Evolutionary conservation across 805 yeast genomes (phyloP).

Genomic region (Ogataea ramenticola): DNA sequence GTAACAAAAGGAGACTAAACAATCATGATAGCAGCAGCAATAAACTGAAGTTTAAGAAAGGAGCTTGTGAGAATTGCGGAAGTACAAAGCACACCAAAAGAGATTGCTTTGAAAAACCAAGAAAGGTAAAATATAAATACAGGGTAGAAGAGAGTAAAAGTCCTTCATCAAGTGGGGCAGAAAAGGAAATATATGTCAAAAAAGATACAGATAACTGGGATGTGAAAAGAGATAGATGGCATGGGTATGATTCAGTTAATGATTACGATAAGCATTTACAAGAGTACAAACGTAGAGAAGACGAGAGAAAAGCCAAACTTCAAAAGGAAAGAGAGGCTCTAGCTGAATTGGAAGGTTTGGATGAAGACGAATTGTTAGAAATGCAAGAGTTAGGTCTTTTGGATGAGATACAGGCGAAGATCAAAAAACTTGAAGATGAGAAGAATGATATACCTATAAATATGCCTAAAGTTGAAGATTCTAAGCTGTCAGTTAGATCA

Average conservation of each 20-base stretch:
- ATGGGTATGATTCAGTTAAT: conserved; percentile 54
- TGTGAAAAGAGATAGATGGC: conserved; percentile 74
- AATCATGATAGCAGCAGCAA: conserved; percentile 3
- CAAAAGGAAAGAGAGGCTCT: conserved; percentile 7
- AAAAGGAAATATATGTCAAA: conserved; percentile 10
- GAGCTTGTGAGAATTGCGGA: conserved; percentile 55
- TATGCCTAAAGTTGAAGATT: conserved; percentile 9
- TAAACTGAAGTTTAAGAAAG: conserved; percentile 13
- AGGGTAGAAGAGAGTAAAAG: conserved; percentile 16
- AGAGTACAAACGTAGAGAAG: conserved; percentile 35
- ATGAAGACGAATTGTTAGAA: conserved; percentile 38
- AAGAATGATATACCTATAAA: conserved; percentile 13
- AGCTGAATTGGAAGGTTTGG: conserved; percentile 13
- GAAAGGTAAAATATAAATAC: conserved; percentile 30
- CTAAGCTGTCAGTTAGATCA: conserved; percentile 45
- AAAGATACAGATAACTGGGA: conserved; percentile 46
- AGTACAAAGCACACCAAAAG: conserved; percentile 37
- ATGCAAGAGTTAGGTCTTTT: conserved; percentile 31
- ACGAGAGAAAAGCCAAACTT: conserved; percentile 16
- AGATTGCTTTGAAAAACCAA: conserved; percentile 57
- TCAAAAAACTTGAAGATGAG: conserved; percentile 5
- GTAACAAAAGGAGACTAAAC: conserved; percentile 2
- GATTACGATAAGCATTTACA: conserved; percentile 50
- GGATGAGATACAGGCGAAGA: conserved; percentile 7
- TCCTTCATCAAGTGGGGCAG: too few relatives aligned